These are phyloP conservation scores for Elongisporangium senticosum DNA, from an alignment of 352 stramenopile species.

Conservation along the genomic window DNA sequence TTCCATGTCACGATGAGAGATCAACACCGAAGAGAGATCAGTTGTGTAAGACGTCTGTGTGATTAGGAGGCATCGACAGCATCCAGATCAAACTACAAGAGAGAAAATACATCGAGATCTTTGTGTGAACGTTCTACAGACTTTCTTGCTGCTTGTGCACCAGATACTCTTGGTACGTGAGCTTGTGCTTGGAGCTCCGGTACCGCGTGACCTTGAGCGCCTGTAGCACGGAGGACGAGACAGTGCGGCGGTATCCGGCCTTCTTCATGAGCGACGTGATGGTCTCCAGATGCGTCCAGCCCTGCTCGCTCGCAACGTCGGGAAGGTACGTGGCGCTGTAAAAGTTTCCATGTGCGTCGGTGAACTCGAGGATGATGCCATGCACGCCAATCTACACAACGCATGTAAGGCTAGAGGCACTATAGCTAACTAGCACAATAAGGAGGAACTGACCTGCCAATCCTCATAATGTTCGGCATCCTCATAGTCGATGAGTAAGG, in stretches of 20 bases:
- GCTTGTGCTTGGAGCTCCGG: slow-evolving; percentile 76
- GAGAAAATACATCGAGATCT: neutral
- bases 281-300: slow-evolving; percentile 65
- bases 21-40: neutral
- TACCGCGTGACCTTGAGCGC: slow-evolving; percentile 74
- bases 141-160: slow-evolving; percentile 37
- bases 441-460: slow-evolving; percentile 46
- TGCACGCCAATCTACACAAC: slow-evolving; percentile 49
- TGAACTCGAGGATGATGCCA: slow-evolving; percentile 80
- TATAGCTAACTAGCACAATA: neutral
- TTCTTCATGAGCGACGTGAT: slow-evolving; percentile 78
- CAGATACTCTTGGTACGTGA: slow-evolving; percentile 77
- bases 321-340: slow-evolving; percentile 80
- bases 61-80: neutral
- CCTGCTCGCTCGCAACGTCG: slow-evolving; percentile 68
- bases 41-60: neutral
- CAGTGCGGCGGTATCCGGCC: slow-evolving; percentile 55
- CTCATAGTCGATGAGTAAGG: slow-evolving; percentile 77
- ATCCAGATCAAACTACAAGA: neutral
- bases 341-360: slow-evolving; percentile 30
- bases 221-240: slow-evolving; percentile 51
- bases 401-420: neutral
- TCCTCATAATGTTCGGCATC: slow-evolving; percentile 70
- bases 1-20: neutral
- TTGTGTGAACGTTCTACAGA: neutral